Evolutionary conservation across 2,329 filamentous ascomycete species (phyloP), one percentile per base, ranked within the genome.

Genomic region (Colletotrichum karsti): DNA sequence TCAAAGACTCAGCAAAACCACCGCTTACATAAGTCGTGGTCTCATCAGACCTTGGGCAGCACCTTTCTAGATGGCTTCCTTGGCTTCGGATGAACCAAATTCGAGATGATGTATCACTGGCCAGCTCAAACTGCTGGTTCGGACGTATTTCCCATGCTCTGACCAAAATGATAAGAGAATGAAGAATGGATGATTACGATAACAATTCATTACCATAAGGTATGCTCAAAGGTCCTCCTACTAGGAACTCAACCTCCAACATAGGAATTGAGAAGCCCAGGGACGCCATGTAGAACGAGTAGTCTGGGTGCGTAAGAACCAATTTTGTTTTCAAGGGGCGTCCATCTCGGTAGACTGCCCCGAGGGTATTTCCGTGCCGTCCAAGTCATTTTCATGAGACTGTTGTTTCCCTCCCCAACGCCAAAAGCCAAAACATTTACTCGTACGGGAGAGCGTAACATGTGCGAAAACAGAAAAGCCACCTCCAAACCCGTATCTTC

Each of bases 291-390:
- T n/a, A n/a, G n/a, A n/a, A n/a, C n/a, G n/a, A n/a, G n/a, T n/a
- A 30, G 12, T 6, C 18, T 35, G 15, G 41, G 44, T 41, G 37
- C 46, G 8, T 58, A 59, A 48, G 13, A 62, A 48, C 30, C 22
- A 63, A 39, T 58, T 63, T 50, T 26, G 44, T 68, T 41, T 39
- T 68, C 46, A 48, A 41, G 42, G 54, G 54, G 65, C 22, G 54
- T 44, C 24, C 50, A 26, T n/a, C 39, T 39, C 28, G 28, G 20
- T 28, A 22, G 53, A 54, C 39, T 26, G 26, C 37, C 65, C 18
- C 61, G 54, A 68, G 65, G 60, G 65, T 68, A 68, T 68, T 68
- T 59, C 65, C 64, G 46, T 64, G 35, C 53, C 60, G 22, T 54
- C 64, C 64, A 18, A 58, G 44, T 58, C 56, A 35, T 48, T 62